Conservation (phyloP, 306 rosid species). For the Arachis stenosperma region DNA sequence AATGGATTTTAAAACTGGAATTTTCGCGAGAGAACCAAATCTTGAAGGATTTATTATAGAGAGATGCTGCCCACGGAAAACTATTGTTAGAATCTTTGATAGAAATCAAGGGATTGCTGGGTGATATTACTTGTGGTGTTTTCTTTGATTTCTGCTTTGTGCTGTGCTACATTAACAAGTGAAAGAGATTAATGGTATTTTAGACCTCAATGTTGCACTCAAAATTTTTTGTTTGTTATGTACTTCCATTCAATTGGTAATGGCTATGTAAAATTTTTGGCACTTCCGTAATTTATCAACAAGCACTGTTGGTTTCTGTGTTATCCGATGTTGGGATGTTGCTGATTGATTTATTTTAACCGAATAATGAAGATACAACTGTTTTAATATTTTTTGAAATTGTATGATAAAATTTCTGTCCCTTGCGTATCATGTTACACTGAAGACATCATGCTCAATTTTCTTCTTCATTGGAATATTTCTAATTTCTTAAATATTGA, state of each 20-base stretch:
- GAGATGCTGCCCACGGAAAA: too few species aligned
- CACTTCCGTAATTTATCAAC: neutral
- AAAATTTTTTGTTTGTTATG: neutral
- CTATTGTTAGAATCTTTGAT: too few species aligned
- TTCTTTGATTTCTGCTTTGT: neutral
- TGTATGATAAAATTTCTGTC: constrained; percentile 7
- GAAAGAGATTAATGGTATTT: neutral
- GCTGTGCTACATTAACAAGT: neutral
- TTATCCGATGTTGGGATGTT: neutral
- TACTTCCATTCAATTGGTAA: neutral
- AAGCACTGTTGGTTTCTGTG: constrained; percentile 1
- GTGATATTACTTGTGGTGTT: neutral
- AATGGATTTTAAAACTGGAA: neutral
- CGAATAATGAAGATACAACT: neutral
- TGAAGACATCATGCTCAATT: neutral
- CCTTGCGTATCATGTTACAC: neutral
- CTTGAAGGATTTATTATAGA: neutral
- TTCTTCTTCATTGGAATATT: constrained; percentile 7
- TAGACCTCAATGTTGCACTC: neutral
- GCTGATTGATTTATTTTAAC: neutral
- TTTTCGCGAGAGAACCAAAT: neutral
- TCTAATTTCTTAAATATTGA: constrained; percentile 13
- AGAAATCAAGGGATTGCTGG: too few species aligned
- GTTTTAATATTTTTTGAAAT: neutral
- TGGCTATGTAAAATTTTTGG: neutral